A percentile compares a stretch with the other conserved stretches of the same genome.
Conservation (phyloP, 768 basidiomycete species). For the Panellus pusillus region DNA sequence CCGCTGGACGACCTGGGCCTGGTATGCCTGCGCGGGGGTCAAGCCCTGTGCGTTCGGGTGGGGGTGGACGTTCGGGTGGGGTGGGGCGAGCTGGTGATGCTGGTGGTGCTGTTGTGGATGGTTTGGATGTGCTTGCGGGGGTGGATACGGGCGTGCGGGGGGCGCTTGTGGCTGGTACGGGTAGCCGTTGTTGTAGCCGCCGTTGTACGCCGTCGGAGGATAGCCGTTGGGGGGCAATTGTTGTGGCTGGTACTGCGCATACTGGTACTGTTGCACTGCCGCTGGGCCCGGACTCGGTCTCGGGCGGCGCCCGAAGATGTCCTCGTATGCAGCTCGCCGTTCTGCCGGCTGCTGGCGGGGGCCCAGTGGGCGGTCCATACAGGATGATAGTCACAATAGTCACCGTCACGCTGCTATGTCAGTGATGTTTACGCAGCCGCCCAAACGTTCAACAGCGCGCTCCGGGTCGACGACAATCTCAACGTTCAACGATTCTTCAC, state of each 20-base stretch:
- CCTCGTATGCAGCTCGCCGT: constrained; percentile 79
- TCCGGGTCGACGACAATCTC: constrained; percentile 9
- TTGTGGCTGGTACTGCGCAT: constrained; percentile 23
- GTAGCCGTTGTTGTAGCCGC: constrained; percentile 9
- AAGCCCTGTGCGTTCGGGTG: constrained; percentile 53
- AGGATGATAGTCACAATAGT: background rate
- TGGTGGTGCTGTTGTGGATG: constrained; percentile 29
- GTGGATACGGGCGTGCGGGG: constrained; percentile 27
- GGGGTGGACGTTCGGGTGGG: constrained; percentile 38
- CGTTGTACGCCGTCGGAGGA: no score
- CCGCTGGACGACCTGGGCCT: constrained; percentile 65
- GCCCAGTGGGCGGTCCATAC: constrained; percentile 15
- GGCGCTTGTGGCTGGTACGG: constrained; percentile 25
- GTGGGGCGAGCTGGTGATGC: constrained; percentile 32
- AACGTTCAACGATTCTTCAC: constrained; percentile 6
- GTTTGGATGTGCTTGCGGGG: constrained; percentile 33
- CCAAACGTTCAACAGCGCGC: background rate
- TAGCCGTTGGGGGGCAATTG: constrained; percentile 24
- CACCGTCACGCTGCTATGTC: background rate
- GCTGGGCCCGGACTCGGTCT: constrained; percentile 41
- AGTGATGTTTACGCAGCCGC: background rate
- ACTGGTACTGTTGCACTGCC: constrained; percentile 38
- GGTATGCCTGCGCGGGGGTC: constrained; percentile 80
- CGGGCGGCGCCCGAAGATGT: constrained; percentile 78
- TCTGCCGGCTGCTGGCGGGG: constrained; percentile 49